Conservation (phyloP, 345 rosid genomes). For the Acer negundo region DNA sequence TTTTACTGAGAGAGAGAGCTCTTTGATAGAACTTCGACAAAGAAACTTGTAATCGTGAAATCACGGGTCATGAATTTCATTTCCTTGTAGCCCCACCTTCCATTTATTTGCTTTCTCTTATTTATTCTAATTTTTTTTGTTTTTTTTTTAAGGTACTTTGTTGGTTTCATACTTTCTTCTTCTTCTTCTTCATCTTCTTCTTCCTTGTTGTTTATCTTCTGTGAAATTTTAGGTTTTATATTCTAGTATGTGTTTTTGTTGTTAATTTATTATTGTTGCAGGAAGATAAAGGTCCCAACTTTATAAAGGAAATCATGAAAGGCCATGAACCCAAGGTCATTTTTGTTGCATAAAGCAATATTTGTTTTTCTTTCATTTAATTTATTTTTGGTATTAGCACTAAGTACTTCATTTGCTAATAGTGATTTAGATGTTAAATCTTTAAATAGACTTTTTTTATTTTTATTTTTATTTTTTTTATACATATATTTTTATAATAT, state of each 20-base stretch:
- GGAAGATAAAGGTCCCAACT: not conserved
- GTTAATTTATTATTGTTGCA: constrained; percentile 1
- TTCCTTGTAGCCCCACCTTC: not conserved
- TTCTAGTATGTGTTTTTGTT: not conserved
- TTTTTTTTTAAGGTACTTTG: not conserved
- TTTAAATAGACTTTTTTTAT: not conserved
- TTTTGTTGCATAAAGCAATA: not conserved
- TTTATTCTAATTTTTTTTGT: no score
- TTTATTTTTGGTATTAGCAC: not conserved
- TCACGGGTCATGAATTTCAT: not conserved
- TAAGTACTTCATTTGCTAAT: not conserved
- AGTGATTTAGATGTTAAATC: not conserved
- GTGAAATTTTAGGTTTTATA: not conserved
- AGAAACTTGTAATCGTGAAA: not conserved
- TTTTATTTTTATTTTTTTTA: no score
- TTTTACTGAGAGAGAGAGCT: not conserved
- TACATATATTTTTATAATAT: no score
- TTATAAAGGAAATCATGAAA: constrained; percentile 32
- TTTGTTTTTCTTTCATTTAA: not conserved
- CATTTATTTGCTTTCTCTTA: not conserved
- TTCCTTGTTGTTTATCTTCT: not conserved
- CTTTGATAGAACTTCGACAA: not conserved
- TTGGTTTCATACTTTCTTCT: not conserved
- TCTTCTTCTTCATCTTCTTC: not conserved
- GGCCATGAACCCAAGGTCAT: constrained; percentile 40